These are phyloP conservation scores for Proliferodiscus dingleyae DNA, from an alignment of 2,329 filamentous ascomycete genomes.

Conservation along the genomic window DNA sequence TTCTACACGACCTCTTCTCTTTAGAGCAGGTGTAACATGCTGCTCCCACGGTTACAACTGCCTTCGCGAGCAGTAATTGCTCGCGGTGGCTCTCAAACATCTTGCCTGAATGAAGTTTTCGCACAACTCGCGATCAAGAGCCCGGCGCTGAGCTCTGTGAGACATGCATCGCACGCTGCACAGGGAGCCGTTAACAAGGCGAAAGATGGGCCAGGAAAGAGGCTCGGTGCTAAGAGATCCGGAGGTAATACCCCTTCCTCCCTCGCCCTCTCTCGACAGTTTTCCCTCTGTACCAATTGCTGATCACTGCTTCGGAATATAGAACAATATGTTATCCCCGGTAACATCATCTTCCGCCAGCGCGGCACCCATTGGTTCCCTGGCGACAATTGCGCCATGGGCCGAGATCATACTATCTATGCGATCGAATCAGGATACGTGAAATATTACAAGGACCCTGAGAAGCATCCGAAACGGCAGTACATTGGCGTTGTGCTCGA, in stretches of 20 bases:
- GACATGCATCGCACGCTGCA: slow-evolving; percentile 43
- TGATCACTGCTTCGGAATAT: slow-evolving; percentile 10
- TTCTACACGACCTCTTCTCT: slow-evolving; percentile 17
- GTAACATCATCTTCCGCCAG: slow-evolving; percentile 98
- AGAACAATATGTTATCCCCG: slow-evolving; percentile 91
- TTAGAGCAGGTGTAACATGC: slow-evolving; percentile 31
- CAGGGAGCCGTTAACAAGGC: slow-evolving; percentile 67
- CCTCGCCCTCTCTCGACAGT: too few relatives aligned
- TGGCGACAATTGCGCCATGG: slow-evolving; percentile 92
- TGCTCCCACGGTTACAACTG: slow-evolving; percentile 41
- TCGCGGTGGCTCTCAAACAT: slow-evolving; percentile 15
- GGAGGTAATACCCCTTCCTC: slow-evolving; percentile 48
- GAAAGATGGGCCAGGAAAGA: slow-evolving; percentile 71
- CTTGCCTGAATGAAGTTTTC: slow-evolving; percentile 28
- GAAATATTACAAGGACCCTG: slow-evolving; percentile 90
- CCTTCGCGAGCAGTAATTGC: slow-evolving; percentile 36
- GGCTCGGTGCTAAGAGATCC: slow-evolving; percentile 89
- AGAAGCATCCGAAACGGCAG: slow-evolving; percentile 75
- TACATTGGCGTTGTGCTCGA: slow-evolving; percentile 93
- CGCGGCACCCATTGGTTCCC: slow-evolving; percentile 91
- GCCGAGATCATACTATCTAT: slow-evolving; percentile 94
- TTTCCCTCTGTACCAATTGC: too few relatives aligned
- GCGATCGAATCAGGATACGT: slow-evolving; percentile 83
- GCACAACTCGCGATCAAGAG: slow-evolving; percentile 21
- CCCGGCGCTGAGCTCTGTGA: slow-evolving; percentile 20